These are phyloP conservation scores for Fusarium irregulare DNA, from an alignment of 2,329 filamentous ascomycete species.

Conservation along the genomic window DNA sequence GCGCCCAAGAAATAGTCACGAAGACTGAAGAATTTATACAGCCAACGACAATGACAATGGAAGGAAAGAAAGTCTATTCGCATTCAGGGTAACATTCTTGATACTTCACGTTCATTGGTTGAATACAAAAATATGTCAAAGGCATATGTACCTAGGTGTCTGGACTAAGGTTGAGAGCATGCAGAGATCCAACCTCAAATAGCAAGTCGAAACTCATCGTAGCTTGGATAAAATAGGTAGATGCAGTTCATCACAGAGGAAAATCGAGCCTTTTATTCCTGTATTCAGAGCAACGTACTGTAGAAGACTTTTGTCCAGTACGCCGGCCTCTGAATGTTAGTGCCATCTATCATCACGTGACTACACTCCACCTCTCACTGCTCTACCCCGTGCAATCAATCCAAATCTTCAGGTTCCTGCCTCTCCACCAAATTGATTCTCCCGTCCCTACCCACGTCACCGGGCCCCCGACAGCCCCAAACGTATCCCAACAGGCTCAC, in stretches of 20 bases:
- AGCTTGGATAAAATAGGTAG: neutral
- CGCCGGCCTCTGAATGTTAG: neutral
- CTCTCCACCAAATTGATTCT: conserved; percentile 51
- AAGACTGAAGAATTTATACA: neutral
- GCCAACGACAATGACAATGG: neutral
- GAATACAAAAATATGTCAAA: neutral
- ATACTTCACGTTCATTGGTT: conserved; percentile 17
- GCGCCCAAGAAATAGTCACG: neutral
- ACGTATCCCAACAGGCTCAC: conserved; percentile 40
- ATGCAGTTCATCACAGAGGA: neutral
- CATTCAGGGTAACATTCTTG: conserved; percentile 20
- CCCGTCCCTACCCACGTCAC: conserved; percentile 50
- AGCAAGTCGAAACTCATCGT: neutral
- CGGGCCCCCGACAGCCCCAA: conserved; percentile 47
- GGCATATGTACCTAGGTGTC: neutral
- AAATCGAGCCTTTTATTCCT: neutral
- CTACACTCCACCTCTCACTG: conserved; percentile 12
- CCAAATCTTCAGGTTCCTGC: conserved; percentile 54
- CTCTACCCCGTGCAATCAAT: conserved; percentile 46
- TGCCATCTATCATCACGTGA: conserved; percentile 36
- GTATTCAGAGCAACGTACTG: neutral
- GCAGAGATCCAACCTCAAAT: neutral
- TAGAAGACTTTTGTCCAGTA: neutral
- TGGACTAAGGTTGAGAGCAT: neutral
- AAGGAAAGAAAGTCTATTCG: neutral